Evolutionary conservation across 129 eudicot genomes (phyloP).

Genomic region (Flaveria linearis): DNA sequence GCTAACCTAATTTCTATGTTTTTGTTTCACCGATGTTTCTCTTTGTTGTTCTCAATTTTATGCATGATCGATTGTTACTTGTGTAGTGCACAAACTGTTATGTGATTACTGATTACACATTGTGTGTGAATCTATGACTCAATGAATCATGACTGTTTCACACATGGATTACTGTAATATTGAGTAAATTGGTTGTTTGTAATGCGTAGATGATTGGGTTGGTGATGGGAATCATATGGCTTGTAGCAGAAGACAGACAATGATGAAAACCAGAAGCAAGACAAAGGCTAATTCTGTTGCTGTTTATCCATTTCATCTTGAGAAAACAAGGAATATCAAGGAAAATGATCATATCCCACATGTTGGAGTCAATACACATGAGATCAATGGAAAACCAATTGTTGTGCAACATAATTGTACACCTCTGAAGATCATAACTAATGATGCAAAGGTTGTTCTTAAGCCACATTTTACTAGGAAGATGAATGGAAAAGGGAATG

Average conservation of each 20-base stretch:
- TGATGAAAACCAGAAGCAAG: slow-evolving; percentile 24
- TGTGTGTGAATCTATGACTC: neutral
- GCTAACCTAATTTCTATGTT: no score
- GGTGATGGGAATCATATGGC: slow-evolving; percentile 27
- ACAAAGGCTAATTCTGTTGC: slow-evolving; percentile 23
- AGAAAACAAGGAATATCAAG: slow-evolving; percentile 13
- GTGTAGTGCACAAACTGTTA: neutral
- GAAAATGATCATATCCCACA: no score
- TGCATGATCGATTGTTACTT: neutral
- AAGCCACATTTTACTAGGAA: no score
- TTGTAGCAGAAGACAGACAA: slow-evolving; percentile 25
- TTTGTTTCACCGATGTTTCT: neutral
- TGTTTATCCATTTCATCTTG: slow-evolving; percentile 9
- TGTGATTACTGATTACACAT: neutral
- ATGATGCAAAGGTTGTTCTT: no score
- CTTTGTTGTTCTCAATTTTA: neutral
- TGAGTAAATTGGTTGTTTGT: neutral
- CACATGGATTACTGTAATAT: neutral
- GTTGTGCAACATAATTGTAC: no score
- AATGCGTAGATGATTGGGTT: slow-evolving; percentile 30
- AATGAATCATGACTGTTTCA: slow-evolving; percentile 2
- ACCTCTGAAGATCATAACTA: no score
- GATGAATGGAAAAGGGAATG: no score
- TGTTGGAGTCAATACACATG: no score
- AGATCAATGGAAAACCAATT: no score